Conservation (phyloP, 2,329 filamentous ascomycete genomes). For the Venturia effusa region DNA sequence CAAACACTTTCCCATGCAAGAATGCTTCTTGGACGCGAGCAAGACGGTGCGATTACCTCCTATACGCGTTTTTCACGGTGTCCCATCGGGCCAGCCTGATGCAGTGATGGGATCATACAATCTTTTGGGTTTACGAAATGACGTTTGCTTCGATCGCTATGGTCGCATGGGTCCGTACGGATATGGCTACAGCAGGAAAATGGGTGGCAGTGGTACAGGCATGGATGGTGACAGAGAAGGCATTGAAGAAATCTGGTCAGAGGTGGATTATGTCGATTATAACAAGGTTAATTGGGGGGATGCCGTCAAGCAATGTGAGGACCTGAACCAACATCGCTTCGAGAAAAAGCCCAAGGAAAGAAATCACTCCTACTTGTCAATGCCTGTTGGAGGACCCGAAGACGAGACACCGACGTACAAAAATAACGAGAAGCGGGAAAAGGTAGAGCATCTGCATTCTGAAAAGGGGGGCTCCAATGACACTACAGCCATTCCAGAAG, state of each 20-base stretch:
- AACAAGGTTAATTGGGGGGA: constrained; percentile 67
- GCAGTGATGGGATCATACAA: constrained; percentile 81
- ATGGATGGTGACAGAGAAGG: constrained; percentile 76
- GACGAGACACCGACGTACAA: background rate
- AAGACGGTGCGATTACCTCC: constrained; percentile 56
- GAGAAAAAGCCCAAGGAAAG: constrained; percentile 24
- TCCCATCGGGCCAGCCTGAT: constrained; percentile 75
- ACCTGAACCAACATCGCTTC: constrained; percentile 62
- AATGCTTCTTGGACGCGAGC: constrained; percentile 68
- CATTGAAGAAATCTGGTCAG: constrained; percentile 66
- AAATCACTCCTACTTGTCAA: constrained; percentile 30
- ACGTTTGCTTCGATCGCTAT: constrained; percentile 88
- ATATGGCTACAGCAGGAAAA: constrained; percentile 68
- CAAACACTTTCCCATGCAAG: constrained; percentile 45
- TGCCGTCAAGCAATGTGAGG: constrained; percentile 62
- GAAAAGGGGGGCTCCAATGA: constrained; percentile 5
- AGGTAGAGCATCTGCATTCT: constrained; percentile 14
- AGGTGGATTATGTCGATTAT: constrained; percentile 64
- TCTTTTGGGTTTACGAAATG: constrained; percentile 63
- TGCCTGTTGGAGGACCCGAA: constrained; percentile 17
- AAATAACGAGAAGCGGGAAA: background rate
- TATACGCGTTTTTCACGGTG: constrained; percentile 63
- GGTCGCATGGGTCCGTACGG: constrained; percentile 85
- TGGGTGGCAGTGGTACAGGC: constrained; percentile 75
- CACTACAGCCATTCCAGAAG: constrained; percentile 8